Percentiles rank a stretch among this genome's conserved stretches.
These are phyloP conservation scores for Collybia mongolica DNA, from an alignment of 768 basidiomycete species.

Conservation along the genomic window DNA sequence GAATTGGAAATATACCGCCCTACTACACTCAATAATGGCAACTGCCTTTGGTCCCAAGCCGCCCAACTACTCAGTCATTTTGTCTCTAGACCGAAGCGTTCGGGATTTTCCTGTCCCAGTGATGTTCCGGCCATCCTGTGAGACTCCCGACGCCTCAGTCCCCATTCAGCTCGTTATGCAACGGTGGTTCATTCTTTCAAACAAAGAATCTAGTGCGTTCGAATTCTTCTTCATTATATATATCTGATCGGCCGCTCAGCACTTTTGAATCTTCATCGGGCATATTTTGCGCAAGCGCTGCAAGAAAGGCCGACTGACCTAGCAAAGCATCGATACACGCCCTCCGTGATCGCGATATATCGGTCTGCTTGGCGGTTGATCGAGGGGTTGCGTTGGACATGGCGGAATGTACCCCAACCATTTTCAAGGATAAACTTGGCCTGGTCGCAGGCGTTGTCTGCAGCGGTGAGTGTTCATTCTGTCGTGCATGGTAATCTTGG, in stretches of 20 bases:
- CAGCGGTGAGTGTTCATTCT: conserved; percentile 47
- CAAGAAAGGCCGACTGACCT: conserved; percentile 57
- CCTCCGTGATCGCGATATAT: conserved; percentile 72
- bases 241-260: conserved; percentile 29
- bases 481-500: neutral
- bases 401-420: conserved; percentile 36
- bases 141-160: conserved; percentile 7
- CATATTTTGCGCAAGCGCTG: conserved; percentile 67
- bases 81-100: conserved; percentile 59
- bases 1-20: conserved; percentile 51
- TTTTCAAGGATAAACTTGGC: conserved; percentile 45
- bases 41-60: conserved; percentile 51
- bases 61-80: conserved; percentile 49
- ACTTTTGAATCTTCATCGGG: conserved; percentile 62
- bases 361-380: conserved; percentile 70
- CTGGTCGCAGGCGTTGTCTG: conserved; percentile 71
- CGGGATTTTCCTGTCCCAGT: conserved; percentile 57
- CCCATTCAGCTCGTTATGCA: conserved; percentile 32
- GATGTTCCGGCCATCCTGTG: conserved; percentile 37
- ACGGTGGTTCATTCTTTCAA: conserved; percentile 39
- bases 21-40: conserved; percentile 51
- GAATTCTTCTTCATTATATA: neutral
- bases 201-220: conserved; percentile 49
- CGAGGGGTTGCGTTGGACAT: conserved; percentile 43
- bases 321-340: conserved; percentile 59